Conservation (phyloP, 2,329 filamentous ascomycete species). For the Didymella keratinophila region DNA sequence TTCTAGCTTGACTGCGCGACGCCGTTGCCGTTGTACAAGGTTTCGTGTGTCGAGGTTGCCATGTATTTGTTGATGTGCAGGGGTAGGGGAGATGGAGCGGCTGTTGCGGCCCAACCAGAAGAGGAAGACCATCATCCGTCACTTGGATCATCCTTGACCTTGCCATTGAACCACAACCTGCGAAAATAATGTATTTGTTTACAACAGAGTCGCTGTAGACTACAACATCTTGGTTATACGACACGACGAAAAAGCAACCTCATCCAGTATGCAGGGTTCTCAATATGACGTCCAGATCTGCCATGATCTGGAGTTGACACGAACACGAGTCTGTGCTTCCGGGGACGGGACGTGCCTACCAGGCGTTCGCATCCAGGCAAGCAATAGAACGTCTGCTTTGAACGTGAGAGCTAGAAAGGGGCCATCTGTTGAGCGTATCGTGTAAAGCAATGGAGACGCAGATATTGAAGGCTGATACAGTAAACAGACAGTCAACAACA, state of each 20-base stretch:
- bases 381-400: neutral
- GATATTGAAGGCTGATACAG: neutral
- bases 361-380: constrained; percentile 9
- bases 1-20: constrained; percentile 7
- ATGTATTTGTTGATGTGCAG: constrained; percentile 22
- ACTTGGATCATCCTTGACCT: neutral
- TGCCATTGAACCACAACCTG: neutral
- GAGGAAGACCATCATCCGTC: neutral
- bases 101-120: constrained; percentile 11
- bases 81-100: constrained; percentile 5
- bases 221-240: neutral
- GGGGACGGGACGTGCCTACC: neutral
- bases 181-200: neutral
- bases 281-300: constrained; percentile 8
- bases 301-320: neutral
- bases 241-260: neutral
- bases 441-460: neutral
- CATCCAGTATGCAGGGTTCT: neutral
- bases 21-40: constrained; percentile 20
- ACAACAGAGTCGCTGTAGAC: neutral
- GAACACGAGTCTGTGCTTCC: constrained; percentile 11
- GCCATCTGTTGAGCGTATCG: neutral
- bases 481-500: constrained; percentile 3
- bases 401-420: neutral
- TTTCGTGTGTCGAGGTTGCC: constrained; percentile 11